phyloP scores from a whole-genome alignment of 345 rosid species.

The Eucalyptus camaldulensis region DNA sequence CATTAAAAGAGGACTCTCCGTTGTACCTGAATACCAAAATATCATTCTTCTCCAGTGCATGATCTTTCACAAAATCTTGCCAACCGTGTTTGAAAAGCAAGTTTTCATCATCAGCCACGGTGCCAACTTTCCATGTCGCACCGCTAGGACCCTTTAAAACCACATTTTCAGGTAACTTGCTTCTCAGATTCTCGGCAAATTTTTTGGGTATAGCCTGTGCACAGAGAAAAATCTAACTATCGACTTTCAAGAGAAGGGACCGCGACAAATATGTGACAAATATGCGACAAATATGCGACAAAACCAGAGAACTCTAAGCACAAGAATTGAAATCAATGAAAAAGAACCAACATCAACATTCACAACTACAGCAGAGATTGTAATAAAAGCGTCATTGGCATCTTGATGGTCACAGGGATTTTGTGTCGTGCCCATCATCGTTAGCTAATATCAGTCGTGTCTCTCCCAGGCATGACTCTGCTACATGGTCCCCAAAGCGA shows the following conservation, averaged over 20 bases:
- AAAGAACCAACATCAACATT: not conserved
- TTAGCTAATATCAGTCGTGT: not conserved
- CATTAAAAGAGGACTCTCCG: constrained; percentile 62
- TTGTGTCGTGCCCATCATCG: not conserved
- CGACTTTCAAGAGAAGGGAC: not conserved
- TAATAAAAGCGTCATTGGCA: not conserved
- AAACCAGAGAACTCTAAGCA: not conserved
- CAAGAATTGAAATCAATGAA: not conserved
- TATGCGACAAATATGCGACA: not conserved
- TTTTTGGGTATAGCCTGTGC: constrained; percentile 56
- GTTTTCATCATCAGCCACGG: constrained; percentile 16
- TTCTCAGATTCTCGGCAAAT: constrained; percentile 29
- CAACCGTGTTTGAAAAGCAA: constrained; percentile 47
- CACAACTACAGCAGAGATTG: not conserved
- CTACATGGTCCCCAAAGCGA: not conserved
- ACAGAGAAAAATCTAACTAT: not conserved
- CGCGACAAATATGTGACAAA: not conserved
- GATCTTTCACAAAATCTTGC: constrained; percentile 44
- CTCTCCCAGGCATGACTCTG: not conserved
- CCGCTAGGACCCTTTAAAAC: constrained; percentile 68
- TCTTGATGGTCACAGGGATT: not conserved
- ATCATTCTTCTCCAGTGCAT: constrained; percentile 47
- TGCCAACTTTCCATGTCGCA: constrained; percentile 30
- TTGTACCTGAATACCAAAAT: constrained; percentile 56
- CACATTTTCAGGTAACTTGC: constrained; percentile 40